Conservation (phyloP, 331 rosid species). For the Phaseolus coccineus region DNA sequence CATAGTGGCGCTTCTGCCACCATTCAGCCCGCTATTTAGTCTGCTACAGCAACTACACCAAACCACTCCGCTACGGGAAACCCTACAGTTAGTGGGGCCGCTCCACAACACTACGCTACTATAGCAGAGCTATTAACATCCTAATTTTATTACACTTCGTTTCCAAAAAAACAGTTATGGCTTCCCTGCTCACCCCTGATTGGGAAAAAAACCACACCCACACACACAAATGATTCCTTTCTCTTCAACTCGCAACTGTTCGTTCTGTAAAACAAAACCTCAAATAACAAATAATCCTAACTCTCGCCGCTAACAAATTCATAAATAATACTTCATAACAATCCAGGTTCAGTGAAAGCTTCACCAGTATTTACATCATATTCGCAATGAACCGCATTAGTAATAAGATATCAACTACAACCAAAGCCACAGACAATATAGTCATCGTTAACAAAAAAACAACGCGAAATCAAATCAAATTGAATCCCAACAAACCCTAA, state of each 20-base stretch:
- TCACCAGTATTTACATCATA: not conserved
- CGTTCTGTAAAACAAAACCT: not conserved
- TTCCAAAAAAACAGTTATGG: no score
- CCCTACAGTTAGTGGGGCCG: not conserved
- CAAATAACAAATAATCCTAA: not conserved
- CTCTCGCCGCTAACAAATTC: no score
- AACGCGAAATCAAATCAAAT: constrained; percentile 10
- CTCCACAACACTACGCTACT: not conserved
- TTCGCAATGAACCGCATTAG: not conserved
- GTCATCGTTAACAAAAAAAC: not conserved
- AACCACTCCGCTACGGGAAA: not conserved
- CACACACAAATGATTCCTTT: not conserved
- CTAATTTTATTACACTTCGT: no score
- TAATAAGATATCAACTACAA: not conserved
- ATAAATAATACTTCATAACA: constrained; percentile 3
- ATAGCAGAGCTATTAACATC: no score
- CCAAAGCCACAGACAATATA: not conserved
- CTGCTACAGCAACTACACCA: not conserved
- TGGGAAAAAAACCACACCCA: no score
- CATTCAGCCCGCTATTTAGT: not conserved
- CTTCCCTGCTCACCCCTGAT: no score
- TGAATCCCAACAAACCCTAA: constrained; percentile 5
- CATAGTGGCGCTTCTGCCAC: not conserved
- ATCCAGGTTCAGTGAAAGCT: not conserved
- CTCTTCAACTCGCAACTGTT: not conserved